phyloP scores from a whole-genome alignment of 345 rosid species.

The Dipteronia sinensis region DNA sequence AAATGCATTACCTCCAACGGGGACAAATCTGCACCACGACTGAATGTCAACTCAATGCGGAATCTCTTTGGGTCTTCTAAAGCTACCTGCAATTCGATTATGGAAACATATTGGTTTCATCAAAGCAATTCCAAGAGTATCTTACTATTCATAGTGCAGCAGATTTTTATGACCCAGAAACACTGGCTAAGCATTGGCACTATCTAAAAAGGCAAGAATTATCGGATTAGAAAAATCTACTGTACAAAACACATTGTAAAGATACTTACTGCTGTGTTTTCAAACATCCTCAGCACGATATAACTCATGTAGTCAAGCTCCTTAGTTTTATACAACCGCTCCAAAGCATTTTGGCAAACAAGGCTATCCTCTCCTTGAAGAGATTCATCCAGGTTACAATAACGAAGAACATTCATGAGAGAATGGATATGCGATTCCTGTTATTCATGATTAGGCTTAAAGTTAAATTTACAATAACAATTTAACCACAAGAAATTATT shows the following conservation, averaged over 20 bases:
- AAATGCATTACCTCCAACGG: constrained; percentile 73
- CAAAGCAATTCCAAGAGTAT: neutral
- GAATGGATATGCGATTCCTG: constrained; percentile 99
- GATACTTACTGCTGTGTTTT: constrained; percentile 74
- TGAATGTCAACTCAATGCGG: constrained; percentile 87
- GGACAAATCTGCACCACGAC: constrained; percentile 97
- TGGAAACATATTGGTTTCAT: neutral
- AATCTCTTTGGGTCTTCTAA: constrained; percentile 88
- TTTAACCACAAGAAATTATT: neutral
- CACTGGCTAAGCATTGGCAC: neutral
- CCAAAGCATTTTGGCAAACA: constrained; percentile 71
- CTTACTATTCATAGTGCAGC: neutral
- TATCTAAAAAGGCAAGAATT: neutral
- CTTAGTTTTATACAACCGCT: constrained; percentile 76
- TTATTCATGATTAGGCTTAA: constrained; percentile 18
- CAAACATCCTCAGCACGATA: constrained; percentile 88
- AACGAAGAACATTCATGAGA: constrained; percentile 91
- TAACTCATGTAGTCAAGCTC: constrained; percentile 99
- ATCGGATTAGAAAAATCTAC: neutral
- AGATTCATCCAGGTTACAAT: constrained; percentile 94
- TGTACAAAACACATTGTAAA: neutral
- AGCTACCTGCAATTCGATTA: constrained; percentile 52
- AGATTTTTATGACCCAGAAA: neutral
- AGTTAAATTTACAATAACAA: constrained; percentile 6
- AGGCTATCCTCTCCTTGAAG: constrained; percentile 96